Evolutionary conservation across 495 filamentous ascomycete genomes (phyloP), one percentile per base, ranked within the genome.

Genomic region (Aspergillus hancockii): DNA sequence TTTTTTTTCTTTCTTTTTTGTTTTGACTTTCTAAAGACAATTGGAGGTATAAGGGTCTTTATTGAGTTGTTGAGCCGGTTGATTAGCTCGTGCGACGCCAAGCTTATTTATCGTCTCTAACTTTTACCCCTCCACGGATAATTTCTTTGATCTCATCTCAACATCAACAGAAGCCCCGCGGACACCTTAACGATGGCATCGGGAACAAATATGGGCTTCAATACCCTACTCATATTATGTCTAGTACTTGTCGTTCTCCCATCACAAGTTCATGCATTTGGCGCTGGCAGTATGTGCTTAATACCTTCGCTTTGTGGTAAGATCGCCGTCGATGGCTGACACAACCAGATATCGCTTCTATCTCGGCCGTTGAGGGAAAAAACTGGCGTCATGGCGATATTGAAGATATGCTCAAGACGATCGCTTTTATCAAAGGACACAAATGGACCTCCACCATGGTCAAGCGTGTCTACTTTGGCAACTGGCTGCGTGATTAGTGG

Each of bases 341-440:
- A 41, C 14, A 4, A 47, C 12, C 45, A 78, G 76, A 97, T 67
- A 96, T 97, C 61, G 93, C 94, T 16, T 92, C 88, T 0, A 94
- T 98, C 65, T 91, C 93, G 1, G 86, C 90, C 67, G 86, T 98
- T 63, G 94, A 98, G 74, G 94, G 94, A 22, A 83, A 89, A 64
- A 98, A 98, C 69, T 98, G 91, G 88, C 88, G 94, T 59, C 94
- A 98, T 88, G 94, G 94, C 55, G 93, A 98, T 72, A 94, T 96
- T 60, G 92, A 97, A 77, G 94, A 98, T 73, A 87, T 91, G 70
- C 85, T 98, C 62, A 92, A 92, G 76, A 91, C 87, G 14, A 79
- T 98, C 58, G 88, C 91, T 22, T 97, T 90, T 67, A 83, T 97
- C 52, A 82, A 87, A 55, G 92, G 92, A 38, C 90, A 94, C 65